Percentiles rank a stretch among this genome's conserved stretches.
These are phyloP conservation scores for Sicyos baderoa DNA, from an alignment of 306 rosid genomes.

Conservation along the genomic window DNA sequence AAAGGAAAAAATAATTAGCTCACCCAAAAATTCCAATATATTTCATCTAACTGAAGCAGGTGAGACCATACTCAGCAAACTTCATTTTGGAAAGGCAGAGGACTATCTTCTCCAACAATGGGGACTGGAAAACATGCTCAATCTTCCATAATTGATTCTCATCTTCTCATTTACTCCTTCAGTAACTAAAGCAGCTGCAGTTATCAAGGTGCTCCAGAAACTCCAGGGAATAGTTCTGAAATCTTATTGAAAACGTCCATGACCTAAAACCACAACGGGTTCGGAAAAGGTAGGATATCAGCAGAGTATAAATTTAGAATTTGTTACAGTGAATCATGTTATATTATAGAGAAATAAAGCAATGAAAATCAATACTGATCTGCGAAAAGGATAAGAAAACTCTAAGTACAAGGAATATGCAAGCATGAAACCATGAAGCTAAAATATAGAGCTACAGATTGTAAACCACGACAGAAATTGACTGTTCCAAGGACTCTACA, in stretches of 20 bases:
- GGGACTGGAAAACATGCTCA: conserved; percentile 7
- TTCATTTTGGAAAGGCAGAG: background rate
- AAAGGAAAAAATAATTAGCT: conserved; percentile 10
- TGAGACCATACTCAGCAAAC: conserved; percentile 8
- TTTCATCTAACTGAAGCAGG: conserved; percentile 9
- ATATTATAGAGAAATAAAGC: background rate
- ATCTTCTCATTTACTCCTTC: background rate
- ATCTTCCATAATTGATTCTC: background rate
- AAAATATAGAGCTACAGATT: conserved; percentile 3
- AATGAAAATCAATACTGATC: background rate
- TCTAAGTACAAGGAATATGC: background rate
- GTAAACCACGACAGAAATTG: too few species aligned
- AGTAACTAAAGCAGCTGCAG: background rate
- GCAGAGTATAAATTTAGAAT: background rate
- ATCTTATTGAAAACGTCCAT: conserved; percentile 90
- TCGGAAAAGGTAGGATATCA: background rate
- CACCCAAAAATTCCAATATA: conserved; percentile 13
- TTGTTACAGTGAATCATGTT: background rate
- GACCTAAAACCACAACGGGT: conserved; percentile 38
- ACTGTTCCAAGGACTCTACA: background rate
- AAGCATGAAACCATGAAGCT: background rate
- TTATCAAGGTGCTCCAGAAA: conserved; percentile 56
- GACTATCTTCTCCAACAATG: background rate
- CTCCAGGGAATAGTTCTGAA: conserved; percentile 94
- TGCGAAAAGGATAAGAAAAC: background rate